Evolutionary conservation across 2,329 filamentous ascomycete genomes (phyloP).

Genomic region (Alternaria triticimaculans): DNA sequence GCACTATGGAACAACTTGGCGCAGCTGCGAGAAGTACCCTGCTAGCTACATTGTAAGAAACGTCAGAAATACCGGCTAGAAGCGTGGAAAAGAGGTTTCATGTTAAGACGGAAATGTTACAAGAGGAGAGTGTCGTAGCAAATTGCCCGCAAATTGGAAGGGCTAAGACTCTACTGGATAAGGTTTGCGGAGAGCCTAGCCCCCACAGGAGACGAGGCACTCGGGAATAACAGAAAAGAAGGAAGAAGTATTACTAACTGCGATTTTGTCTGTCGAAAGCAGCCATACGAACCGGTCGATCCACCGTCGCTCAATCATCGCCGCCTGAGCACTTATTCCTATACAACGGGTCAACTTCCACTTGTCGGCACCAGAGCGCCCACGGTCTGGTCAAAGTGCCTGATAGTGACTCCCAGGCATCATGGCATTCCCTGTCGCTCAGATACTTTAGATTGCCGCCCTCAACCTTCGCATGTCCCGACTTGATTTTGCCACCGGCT

Average conservation of each 20-base stretch:
- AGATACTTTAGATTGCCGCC: constrained; percentile 53
- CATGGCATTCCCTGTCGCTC: constrained; percentile 51
- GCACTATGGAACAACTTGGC: constrained; percentile 31
- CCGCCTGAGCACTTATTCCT: constrained; percentile 47
- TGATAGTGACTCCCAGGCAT: constrained; percentile 49
- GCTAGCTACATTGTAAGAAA: background rate
- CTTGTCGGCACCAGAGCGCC: constrained; percentile 53
- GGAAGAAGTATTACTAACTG: background rate
- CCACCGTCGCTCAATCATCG: constrained; percentile 40
- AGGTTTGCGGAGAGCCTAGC: background rate
- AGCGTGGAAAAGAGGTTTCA: background rate
- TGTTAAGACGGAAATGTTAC: background rate
- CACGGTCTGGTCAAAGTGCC: constrained; percentile 49
- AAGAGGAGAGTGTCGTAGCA: background rate
- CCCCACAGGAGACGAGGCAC: background rate
- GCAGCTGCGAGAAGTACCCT: background rate
- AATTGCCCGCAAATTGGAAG: background rate
- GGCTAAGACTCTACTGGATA: background rate
- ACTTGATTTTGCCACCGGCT: constrained; percentile 50
- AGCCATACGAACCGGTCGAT: background rate
- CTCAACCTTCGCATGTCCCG: constrained; percentile 50
- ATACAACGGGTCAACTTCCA: constrained; percentile 50
- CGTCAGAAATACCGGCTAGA: background rate
- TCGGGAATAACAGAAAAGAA: background rate
- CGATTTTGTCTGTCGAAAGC: background rate